Evolutionary conservation across 768 basidiomycete genomes (phyloP).

Genomic region (Cantharellus anzutake): DNA sequence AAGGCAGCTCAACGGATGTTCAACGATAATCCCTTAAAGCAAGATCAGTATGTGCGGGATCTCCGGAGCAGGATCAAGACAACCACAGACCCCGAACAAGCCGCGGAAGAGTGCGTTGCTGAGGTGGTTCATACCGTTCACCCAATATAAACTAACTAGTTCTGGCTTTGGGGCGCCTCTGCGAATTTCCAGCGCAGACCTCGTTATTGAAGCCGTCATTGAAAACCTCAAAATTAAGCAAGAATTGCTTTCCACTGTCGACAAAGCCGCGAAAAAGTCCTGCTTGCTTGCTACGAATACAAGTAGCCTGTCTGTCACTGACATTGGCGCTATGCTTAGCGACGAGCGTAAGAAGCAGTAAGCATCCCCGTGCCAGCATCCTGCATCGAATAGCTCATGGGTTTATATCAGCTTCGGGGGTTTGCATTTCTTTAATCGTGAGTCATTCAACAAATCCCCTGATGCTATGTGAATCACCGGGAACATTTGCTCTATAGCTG

Average conservation of each 20-base stretch:
- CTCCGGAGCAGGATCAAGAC: constrained; percentile 18
- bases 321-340: constrained; percentile 18
- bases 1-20: too few relatives aligned
- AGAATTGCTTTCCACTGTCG: constrained; percentile 21
- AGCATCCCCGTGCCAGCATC: background rate
- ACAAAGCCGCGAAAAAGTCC: constrained; percentile 14
- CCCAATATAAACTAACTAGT: too few relatives aligned
- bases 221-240: constrained; percentile 23
- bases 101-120: background rate
- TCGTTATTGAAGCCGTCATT: constrained; percentile 27
- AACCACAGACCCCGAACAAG: constrained; percentile 16
- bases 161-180: background rate
- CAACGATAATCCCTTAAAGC: background rate
- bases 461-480: too few relatives aligned
- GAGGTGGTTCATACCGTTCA: constrained; percentile 13
- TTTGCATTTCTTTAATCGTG: constrained; percentile 25
- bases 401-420: constrained; percentile 18
- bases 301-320: constrained; percentile 19
- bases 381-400: background rate
- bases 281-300: constrained; percentile 26
- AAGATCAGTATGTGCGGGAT: constrained; percentile 12
- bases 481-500: too few relatives aligned
- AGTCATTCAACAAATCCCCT: background rate
- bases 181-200: constrained; percentile 13
- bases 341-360: constrained; percentile 5